Conservation (phyloP, 257 asterid genomes). For the Ophiorrhiza pumila region DNA sequence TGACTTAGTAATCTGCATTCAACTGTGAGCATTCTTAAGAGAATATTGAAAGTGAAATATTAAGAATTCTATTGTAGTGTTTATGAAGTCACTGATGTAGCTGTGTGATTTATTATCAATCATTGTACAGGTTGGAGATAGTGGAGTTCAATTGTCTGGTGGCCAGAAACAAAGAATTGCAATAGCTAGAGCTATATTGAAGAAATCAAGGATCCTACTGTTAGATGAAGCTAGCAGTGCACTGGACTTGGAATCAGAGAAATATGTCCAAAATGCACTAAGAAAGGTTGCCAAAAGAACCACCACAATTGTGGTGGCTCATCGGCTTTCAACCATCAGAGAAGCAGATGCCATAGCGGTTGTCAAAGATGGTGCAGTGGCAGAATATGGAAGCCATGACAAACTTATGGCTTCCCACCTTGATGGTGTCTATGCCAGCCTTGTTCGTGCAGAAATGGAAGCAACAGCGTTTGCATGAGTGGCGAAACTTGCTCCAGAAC, state of each 20-base stretch:
- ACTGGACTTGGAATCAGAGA: conserved; percentile 75
- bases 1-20: not conserved
- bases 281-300: conserved; percentile 56
- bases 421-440: conserved; percentile 57
- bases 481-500: not conserved
- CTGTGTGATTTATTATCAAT: not conserved
- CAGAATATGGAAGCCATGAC: conserved; percentile 68
- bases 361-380: conserved; percentile 57
- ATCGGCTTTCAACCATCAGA: conserved; percentile 71
- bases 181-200: conserved; percentile 73
- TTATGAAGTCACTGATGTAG: not conserved
- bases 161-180: conserved; percentile 93
- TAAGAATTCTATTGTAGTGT: not conserved
- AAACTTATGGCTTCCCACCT: conserved; percentile 47
- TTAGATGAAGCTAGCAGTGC: conserved; percentile 93
- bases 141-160: conserved; percentile 79
- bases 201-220: conserved; percentile 58
- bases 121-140: conserved; percentile 68
- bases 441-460: conserved; percentile 74
- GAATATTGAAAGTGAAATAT: not conserved
- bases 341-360: conserved; percentile 65
- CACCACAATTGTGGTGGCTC: conserved; percentile 80
- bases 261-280: conserved; percentile 65
- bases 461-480: conserved; percentile 63
- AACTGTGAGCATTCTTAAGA: too few species aligned